Conservation (phyloP, 352 stramenopile species). For the Aphanomyces euteiches region DNA sequence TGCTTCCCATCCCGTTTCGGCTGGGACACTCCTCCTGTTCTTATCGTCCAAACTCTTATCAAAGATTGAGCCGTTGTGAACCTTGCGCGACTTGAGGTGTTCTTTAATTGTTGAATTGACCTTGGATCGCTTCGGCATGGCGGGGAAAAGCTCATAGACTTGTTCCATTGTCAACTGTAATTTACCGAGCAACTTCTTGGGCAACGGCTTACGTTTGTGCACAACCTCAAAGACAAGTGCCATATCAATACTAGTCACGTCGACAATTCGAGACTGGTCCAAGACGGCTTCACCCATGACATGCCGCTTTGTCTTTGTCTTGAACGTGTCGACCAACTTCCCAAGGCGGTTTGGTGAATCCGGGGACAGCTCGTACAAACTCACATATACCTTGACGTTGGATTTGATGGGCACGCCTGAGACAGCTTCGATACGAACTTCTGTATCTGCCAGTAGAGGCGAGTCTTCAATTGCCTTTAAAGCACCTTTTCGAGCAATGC, state of each 20-base stretch:
- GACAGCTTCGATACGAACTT: conserved; percentile 70
- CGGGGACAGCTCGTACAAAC: conserved; percentile 50
- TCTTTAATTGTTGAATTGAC: conserved; percentile 64
- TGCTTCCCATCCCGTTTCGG: conserved; percentile 42
- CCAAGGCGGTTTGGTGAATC: background rate
- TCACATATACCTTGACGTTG: conserved; percentile 67
- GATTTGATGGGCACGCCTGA: conserved; percentile 62
- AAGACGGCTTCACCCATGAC: conserved; percentile 58
- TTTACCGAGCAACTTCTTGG: conserved; percentile 71
- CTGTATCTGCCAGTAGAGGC: conserved; percentile 82
- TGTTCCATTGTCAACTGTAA: conserved; percentile 76
- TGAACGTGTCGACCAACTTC: conserved; percentile 50
- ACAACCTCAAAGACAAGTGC: conserved; percentile 75
- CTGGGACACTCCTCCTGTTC: conserved; percentile 45
- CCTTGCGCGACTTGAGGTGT: conserved; percentile 73
- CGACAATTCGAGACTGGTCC: conserved; percentile 80
- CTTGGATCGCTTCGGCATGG: conserved; percentile 66
- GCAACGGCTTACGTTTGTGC: conserved; percentile 82
- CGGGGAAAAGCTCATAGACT: conserved; percentile 80
- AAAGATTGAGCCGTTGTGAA: conserved; percentile 75
- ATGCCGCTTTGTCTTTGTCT: conserved; percentile 60
- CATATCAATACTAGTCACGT: conserved; percentile 66
- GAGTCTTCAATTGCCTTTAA: conserved; percentile 76
- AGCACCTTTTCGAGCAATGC: conserved; percentile 60
- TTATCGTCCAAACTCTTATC: conserved; percentile 51